Conservation (phyloP, 1,139 yeast species). For the Magnusiomyces paraingens region DNA sequence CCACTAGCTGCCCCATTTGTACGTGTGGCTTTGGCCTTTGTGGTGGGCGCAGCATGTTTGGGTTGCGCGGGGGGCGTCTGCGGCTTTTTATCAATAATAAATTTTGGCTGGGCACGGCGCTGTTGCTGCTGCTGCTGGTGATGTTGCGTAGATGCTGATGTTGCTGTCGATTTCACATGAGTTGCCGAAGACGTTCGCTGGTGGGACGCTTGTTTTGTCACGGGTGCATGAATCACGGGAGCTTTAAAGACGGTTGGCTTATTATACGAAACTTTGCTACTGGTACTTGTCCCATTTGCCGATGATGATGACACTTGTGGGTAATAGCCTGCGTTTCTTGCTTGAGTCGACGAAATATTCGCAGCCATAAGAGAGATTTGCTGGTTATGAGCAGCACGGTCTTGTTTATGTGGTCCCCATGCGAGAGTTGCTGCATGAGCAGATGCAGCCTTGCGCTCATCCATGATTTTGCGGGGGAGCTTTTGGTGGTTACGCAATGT, state of each 20-base stretch:
- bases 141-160: background rate
- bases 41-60: background rate
- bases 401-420: conserved; percentile 1
- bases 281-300: background rate
- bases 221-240: conserved; percentile 6
- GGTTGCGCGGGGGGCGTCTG: background rate
- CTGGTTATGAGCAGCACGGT: background rate
- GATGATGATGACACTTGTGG: background rate
- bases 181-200: background rate
- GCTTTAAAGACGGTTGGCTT: background rate
- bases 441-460: conserved; percentile 7
- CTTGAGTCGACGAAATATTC: background rate
- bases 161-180: background rate
- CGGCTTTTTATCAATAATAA: background rate
- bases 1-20: background rate
- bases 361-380: conserved; percentile 3
- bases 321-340: too few species aligned
- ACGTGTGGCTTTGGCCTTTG: conserved; percentile 5
- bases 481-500: background rate
- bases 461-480: background rate
- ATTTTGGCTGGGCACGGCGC: background rate
- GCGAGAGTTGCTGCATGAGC: conserved; percentile 6
- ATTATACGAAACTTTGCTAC: background rate
- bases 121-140: conserved; percentile 2
- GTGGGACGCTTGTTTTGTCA: background rate